Base-by-base conservation (phyloP, 2,329 filamentous ascomycete genomes). In the Penicillium decumbens region DNA sequence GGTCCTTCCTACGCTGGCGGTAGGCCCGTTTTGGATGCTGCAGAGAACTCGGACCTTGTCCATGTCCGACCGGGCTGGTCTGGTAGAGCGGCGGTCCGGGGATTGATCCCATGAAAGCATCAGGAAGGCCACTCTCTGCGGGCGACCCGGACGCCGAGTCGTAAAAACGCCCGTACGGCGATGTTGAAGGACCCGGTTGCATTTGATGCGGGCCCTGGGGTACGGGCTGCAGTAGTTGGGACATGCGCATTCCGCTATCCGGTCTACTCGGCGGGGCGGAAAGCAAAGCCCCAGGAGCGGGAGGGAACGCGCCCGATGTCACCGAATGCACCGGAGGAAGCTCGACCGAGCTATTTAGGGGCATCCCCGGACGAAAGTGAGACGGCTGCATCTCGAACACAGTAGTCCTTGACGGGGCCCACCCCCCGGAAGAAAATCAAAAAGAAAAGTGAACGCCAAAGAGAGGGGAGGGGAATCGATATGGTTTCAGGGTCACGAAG, bases 1-100 rank as follows among this genome's bases (percentile, higher is more conserved):
- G 93, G 63, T 98, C 93, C 67, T 98, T 98, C 60, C 93, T 82
- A 58, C 93, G 80, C 69, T 98, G 93, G 23, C 93, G 84, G 74
- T 97, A 98, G 2, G 93, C 92, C 65, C 93, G 80, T 71, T 97
- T 97, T 20, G 12, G 15, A 69, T 95, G 68, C 41, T 68, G 89
- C 28, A 87, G 81, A 60, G 88, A 86, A 57, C 81, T 69, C 63
- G 77, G 83, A 59, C 88, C 68, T 63, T 55, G 57, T 3, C 57
- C 55, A 39, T 81, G 69, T 60, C 77, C 78, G 32, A 79, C 75
- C 23, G 75, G 70, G 25, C 65, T 63, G 27, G 68, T 59, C 48
- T 70, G 67, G 47, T 60, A 60, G 13, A 65, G 32, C 56, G 59
- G 18, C 64, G 23, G 66, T 66, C 72, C 59, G 64, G 71, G 40